phyloP scores from a whole-genome alignment of 345 rosid genomes.

The Brassica cretica region DNA sequence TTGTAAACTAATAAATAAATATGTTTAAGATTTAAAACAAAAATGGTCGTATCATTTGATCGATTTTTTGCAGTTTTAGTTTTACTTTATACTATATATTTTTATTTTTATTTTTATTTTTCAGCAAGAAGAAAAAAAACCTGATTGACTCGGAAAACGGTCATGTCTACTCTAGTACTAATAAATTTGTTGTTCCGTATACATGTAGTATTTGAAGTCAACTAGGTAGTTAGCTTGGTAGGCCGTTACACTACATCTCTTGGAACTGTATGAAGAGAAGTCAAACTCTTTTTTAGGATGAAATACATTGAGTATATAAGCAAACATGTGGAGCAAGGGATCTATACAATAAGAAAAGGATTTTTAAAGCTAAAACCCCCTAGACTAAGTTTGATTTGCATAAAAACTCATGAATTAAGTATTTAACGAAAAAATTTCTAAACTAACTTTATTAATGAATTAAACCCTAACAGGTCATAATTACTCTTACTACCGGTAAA shows the following conservation, averaged over 20 bases:
- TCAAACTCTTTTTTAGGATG: not conserved
- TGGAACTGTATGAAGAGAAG: constrained; percentile 8
- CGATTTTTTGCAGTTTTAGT: not conserved
- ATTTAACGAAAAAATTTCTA: too few species aligned
- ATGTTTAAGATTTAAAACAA: not conserved
- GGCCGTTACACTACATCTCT: constrained; percentile 8
- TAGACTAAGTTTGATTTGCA: too few species aligned
- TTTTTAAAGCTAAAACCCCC: too few species aligned
- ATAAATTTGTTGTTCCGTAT: not conserved
- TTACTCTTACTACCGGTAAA: too few species aligned
- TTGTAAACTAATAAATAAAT: not conserved
- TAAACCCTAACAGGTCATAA: too few species aligned
- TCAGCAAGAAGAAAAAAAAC: not conserved
- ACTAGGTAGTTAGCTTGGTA: not conserved
- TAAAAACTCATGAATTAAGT: too few species aligned
- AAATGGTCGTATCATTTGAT: not conserved
- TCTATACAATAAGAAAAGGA: too few species aligned
- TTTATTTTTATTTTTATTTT: not conserved
- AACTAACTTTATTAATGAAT: too few species aligned
- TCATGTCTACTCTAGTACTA: not conserved
- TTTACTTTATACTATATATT: not conserved
- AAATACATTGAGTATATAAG: not conserved
- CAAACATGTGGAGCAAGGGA: not conserved
- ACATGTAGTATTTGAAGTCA: constrained; percentile 11
- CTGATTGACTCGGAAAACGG: not conserved